Conservation (phyloP, 495 filamentous ascomycete species). For the Echria macrotheca region DNA sequence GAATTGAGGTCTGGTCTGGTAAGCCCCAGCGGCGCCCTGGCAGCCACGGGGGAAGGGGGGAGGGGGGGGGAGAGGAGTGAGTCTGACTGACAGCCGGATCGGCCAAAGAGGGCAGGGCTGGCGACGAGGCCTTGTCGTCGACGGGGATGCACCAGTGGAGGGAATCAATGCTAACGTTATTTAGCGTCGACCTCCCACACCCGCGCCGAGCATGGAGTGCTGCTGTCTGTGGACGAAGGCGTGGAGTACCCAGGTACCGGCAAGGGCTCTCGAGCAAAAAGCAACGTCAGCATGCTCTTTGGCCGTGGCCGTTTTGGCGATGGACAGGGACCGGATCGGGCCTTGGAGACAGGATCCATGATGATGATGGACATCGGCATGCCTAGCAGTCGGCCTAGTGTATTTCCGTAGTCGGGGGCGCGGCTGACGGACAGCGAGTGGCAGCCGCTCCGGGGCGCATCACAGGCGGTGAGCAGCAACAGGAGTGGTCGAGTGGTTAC, state of each 20-base stretch:
- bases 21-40: neutral
- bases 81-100: constrained; percentile 1
- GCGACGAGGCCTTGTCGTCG: constrained; percentile 3
- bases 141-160: constrained; percentile 2
- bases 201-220: neutral
- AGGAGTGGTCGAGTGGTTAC: neutral
- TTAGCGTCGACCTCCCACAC: constrained; percentile 4
- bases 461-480: too few relatives aligned
- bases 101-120: constrained; percentile 12
- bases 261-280: constrained; percentile 1
- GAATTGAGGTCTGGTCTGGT: neutral
- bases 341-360: constrained; percentile 3
- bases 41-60: neutral
- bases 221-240: neutral
- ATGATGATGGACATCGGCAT: constrained; percentile 8
- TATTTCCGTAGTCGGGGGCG: too few relatives aligned
- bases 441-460: too few relatives aligned
- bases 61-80: too few relatives aligned
- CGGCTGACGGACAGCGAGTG: neutral
- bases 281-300: constrained; percentile 4
- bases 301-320: constrained; percentile 4
- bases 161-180: constrained; percentile 8
- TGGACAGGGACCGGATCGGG: constrained; percentile 10
- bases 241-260: neutral
- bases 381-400: neutral